Evolutionary conservation across 2,329 filamentous ascomycete genomes (phyloP).

Genomic region (Stromatinia cepivora): DNA sequence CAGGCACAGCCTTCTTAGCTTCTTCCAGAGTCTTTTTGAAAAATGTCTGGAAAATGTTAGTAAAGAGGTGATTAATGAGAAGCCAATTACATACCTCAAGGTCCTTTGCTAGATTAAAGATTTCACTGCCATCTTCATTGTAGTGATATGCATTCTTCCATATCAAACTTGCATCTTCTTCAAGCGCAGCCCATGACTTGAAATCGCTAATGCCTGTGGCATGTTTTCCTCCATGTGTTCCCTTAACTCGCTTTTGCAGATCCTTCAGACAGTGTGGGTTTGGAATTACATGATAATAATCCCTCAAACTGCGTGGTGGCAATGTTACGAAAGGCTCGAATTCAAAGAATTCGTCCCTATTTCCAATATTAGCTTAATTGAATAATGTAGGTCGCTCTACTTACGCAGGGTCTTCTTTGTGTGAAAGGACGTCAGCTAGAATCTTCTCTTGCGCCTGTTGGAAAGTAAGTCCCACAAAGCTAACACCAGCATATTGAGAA

Average conservation of each 20-base stretch:
- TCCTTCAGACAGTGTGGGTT: conserved; percentile 77
- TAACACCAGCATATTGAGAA: conserved; percentile 54
- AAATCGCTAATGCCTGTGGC: conserved; percentile 64
- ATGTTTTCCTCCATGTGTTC: conserved; percentile 67
- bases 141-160: conserved; percentile 89
- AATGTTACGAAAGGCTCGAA: conserved; percentile 76
- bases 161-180: conserved; percentile 75
- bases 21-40: conserved; percentile 69
- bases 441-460: conserved; percentile 87
- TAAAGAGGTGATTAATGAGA: neutral
- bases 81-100: conserved; percentile 63
- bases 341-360: conserved; percentile 66
- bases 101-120: conserved; percentile 73
- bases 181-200: conserved; percentile 80
- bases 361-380: conserved; percentile 9
- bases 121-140: conserved; percentile 89
- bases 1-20: conserved; percentile 70
- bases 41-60: conserved; percentile 53
- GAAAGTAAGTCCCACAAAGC: conserved; percentile 73
- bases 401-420: conserved; percentile 66
- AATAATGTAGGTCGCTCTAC: conserved; percentile 34
- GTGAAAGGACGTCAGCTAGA: conserved; percentile 67
- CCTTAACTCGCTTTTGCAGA: conserved; percentile 74
- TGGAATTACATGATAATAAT: conserved; percentile 84
- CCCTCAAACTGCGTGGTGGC: conserved; percentile 70